Evolutionary conservation across 441 rosid genomes (phyloP).

Genomic region (Aleurites moluccanus): DNA sequence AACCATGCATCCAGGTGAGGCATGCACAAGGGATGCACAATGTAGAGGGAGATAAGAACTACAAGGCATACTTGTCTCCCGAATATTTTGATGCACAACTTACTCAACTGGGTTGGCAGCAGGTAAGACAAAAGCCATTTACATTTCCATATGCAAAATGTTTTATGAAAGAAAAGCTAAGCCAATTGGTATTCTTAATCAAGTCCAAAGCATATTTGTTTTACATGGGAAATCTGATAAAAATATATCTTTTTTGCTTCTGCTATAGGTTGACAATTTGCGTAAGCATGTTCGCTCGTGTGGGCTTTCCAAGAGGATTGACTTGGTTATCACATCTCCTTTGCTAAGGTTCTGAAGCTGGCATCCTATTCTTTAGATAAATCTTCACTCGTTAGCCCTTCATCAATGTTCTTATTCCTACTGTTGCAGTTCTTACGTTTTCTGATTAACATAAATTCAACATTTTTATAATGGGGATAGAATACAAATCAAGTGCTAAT

Average conservation of each 20-base stretch:
- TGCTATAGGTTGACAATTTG: constrained; percentile 73
- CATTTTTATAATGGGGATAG: background rate
- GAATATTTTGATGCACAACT: constrained; percentile 87
- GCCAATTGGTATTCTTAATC: background rate
- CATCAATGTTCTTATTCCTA: background rate
- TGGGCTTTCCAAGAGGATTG: constrained; percentile 79
- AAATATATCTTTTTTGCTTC: constrained; percentile 10
- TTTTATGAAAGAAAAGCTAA: background rate
- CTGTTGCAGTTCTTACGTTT: background rate
- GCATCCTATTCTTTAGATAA: background rate
- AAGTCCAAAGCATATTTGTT: background rate
- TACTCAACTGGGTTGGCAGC: constrained; percentile 92
- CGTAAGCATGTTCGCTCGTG: constrained; percentile 75
- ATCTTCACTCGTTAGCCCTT: background rate
- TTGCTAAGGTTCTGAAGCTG: constrained; percentile 58
- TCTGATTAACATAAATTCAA: background rate
- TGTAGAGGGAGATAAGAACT: constrained; percentile 93
- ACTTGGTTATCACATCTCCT: constrained; percentile 81
- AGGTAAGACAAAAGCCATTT: constrained; percentile 39
- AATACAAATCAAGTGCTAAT: too few species aligned
- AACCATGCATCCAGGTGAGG: constrained; percentile 77
- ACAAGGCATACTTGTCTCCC: constrained; percentile 79
- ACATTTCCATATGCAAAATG: constrained; percentile 2
- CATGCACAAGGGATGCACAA: constrained; percentile 98
- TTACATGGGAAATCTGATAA: constrained; percentile 5